These are phyloP conservation scores for Beauveria sp. DNA, from an alignment of 2,329 filamentous ascomycete species.

Conservation along the genomic window DNA sequence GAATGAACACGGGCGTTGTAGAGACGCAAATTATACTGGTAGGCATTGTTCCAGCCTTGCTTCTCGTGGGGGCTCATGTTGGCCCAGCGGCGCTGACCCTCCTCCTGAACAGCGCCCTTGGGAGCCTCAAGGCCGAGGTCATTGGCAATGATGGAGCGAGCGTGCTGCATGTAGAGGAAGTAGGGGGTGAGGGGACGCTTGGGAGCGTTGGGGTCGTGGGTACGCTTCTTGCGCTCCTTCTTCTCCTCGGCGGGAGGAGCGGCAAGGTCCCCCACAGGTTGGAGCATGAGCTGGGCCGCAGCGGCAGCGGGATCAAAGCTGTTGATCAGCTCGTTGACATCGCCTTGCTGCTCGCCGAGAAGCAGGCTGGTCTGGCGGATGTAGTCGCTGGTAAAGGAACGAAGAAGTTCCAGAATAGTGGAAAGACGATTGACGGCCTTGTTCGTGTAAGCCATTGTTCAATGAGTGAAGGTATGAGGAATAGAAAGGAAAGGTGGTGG, in stretches of 20 bases:
- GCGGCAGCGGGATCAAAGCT: slow-evolving; percentile 44
- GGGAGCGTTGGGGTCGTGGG: slow-evolving; percentile 84
- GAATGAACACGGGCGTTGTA: slow-evolving; percentile 60
- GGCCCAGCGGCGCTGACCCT: slow-evolving; percentile 80
- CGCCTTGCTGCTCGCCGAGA: slow-evolving; percentile 54
- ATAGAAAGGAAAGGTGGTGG: background rate
- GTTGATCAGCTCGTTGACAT: slow-evolving; percentile 38
- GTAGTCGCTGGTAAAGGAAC: slow-evolving; percentile 74
- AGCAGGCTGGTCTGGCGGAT: slow-evolving; percentile 82
- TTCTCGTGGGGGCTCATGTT: slow-evolving; percentile 70
- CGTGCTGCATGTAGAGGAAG: slow-evolving; percentile 89
- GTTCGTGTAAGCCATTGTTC: slow-evolving; percentile 37
- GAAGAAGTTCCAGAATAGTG: slow-evolving; percentile 71
- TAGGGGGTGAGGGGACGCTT: slow-evolving; percentile 92
- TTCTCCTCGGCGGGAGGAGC: slow-evolving; percentile 54
- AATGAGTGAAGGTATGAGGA: background rate
- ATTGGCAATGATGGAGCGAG: slow-evolving; percentile 70
- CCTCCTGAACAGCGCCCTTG: slow-evolving; percentile 80
- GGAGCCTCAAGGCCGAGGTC: slow-evolving; percentile 69
- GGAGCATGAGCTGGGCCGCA: slow-evolving; percentile 37
- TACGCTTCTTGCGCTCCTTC: slow-evolving; percentile 85
- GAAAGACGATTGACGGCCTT: slow-evolving; percentile 55
- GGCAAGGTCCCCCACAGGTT: slow-evolving; percentile 24
- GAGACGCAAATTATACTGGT: slow-evolving; percentile 59
- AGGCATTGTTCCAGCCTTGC: slow-evolving; percentile 57